Conservation (phyloP, 129 eudicot genomes). For the Lonicera japonica region DNA sequence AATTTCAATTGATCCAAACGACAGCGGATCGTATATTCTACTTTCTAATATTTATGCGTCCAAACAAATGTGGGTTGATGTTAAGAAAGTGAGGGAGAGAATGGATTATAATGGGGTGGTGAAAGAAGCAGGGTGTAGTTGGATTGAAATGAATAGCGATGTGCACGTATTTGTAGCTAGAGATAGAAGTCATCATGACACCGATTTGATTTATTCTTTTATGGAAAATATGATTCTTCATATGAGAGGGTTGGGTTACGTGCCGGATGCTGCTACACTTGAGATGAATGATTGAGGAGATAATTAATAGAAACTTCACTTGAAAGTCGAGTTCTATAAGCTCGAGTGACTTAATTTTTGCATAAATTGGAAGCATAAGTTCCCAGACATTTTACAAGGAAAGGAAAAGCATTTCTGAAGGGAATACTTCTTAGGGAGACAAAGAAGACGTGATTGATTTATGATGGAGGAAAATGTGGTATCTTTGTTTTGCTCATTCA, state of each 20-base stretch:
- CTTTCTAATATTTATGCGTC: conserved; percentile 63
- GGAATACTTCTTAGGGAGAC: no score
- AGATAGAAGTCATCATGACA: conserved; percentile 36
- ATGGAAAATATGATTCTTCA: conserved; percentile 33
- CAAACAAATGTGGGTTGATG: conserved; percentile 60
- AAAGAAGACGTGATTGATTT: no score
- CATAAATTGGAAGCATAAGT: no score
- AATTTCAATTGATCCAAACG: conserved; percentile 39
- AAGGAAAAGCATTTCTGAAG: no score
- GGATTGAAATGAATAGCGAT: conserved; percentile 53
- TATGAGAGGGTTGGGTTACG: conserved; percentile 28
- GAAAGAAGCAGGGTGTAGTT: conserved; percentile 68
- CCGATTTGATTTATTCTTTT: conserved; percentile 32
- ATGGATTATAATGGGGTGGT: conserved; percentile 52
- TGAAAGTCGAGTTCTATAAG: background rate
- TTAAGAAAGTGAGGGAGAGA: conserved; percentile 45
- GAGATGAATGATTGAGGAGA: conserved; percentile 15
- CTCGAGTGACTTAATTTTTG: background rate
- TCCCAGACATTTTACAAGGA: no score
- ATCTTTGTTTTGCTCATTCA: no score
- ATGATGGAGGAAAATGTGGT: no score
- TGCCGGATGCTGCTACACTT: conserved; percentile 23
- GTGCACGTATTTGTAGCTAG: conserved; percentile 44
- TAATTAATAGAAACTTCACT: background rate
- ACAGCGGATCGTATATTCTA: conserved; percentile 70